Percentiles rank a stretch among this genome's conserved stretches.
Evolutionary conservation across 2,329 filamentous ascomycete species (phyloP).

Genomic region (Pezicula carpinea): DNA sequence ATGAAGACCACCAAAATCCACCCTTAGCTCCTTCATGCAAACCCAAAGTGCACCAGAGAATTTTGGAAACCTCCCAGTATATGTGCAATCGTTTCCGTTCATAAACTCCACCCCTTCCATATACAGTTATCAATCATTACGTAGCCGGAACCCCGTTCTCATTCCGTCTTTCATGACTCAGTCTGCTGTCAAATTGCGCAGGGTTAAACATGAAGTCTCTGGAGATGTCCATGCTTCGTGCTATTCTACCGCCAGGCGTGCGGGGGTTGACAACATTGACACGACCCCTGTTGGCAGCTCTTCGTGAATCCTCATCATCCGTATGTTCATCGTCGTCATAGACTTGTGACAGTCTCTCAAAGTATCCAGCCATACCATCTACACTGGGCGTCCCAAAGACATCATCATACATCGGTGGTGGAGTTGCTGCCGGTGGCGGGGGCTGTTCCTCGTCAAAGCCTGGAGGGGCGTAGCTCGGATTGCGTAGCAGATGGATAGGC

Average conservation of each 20-base stretch:
- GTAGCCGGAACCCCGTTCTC: too few relatives aligned
- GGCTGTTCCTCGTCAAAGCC: slow-evolving; percentile 65
- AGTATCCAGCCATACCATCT: slow-evolving; percentile 63
- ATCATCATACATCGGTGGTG: slow-evolving; percentile 63
- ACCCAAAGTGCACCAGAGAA: too few relatives aligned
- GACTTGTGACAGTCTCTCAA: slow-evolving; percentile 38
- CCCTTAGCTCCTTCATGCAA: too few relatives aligned
- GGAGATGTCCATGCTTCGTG: slow-evolving; percentile 30
- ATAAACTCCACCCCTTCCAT: too few relatives aligned
- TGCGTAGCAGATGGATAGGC: slow-evolving; percentile 66
- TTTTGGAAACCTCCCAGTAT: too few relatives aligned
- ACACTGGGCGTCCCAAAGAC: slow-evolving; percentile 51
- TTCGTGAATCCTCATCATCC: slow-evolving; percentile 23
- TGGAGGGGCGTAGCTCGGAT: slow-evolving; percentile 66
- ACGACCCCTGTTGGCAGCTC: slow-evolving; percentile 21
- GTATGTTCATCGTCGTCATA: slow-evolving; percentile 23
- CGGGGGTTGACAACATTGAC: slow-evolving; percentile 29
- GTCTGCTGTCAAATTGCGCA: not conserved
- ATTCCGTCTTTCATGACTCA: not conserved
- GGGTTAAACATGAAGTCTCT: slow-evolving; percentile 28
- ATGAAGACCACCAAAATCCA: too few relatives aligned
- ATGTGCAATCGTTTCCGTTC: too few relatives aligned
- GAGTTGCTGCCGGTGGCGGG: slow-evolving; percentile 63
- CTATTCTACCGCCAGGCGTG: slow-evolving; percentile 27
- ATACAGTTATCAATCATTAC: too few relatives aligned